Evolutionary conservation across 2,329 filamentous ascomycete species (phyloP).

Genomic region (Penicillium sp.): DNA sequence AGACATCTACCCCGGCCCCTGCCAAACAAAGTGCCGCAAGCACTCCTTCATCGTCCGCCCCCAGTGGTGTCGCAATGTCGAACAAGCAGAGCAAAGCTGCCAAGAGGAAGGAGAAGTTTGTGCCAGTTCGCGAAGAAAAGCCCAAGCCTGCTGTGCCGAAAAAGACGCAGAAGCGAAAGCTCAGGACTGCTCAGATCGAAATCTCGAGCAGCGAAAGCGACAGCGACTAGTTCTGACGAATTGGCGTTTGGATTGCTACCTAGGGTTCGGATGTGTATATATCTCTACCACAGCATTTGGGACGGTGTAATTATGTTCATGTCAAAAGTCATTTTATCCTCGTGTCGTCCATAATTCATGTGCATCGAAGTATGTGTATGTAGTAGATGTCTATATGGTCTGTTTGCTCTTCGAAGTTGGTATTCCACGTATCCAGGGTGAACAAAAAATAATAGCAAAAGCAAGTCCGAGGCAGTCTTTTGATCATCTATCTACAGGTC

Average conservation of each 20-base stretch:
- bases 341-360: not conserved
- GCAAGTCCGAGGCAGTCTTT: no score
- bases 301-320: conserved; percentile 9
- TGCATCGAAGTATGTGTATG: not conserved
- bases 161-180: conserved; percentile 22
- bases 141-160: conserved; percentile 14
- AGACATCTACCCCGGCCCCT: not conserved
- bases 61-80: not conserved
- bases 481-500: no score
- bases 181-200: conserved; percentile 19
- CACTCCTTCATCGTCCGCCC: not conserved
- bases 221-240: conserved; percentile 13
- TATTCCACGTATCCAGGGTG: not conserved
- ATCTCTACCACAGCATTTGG: conserved; percentile 14
- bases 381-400: not conserved
- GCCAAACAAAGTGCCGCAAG: conserved; percentile 3
- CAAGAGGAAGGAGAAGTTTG: conserved; percentile 9
- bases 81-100: conserved; percentile 9
- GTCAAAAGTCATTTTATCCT: conserved; percentile 6
- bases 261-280: conserved; percentile 10
- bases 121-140: not conserved
- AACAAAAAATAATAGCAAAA: not conserved
- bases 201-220: conserved; percentile 23
- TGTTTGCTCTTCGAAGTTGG: not conserved
- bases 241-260: not conserved